Evolutionary conservation across 2,329 filamentous ascomycete species (phyloP).

Genomic region (Amphichorda felina): DNA sequence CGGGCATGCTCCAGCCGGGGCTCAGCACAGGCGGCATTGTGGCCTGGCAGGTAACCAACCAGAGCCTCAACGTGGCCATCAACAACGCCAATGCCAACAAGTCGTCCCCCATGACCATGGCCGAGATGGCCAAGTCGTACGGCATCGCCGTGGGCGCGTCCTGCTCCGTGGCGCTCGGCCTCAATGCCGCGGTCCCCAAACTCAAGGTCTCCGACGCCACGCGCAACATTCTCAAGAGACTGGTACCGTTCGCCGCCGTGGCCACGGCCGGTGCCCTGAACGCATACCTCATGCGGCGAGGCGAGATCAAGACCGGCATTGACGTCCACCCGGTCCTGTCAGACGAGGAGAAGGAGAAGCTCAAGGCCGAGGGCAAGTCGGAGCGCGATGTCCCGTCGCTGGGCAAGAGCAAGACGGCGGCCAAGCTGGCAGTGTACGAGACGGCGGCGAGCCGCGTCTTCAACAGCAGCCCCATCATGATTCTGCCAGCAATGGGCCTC

Average conservation of each 20-base stretch:
- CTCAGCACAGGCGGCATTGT: slow-evolving; percentile 73
- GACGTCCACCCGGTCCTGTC: slow-evolving; percentile 79
- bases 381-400: slow-evolving; percentile 58
- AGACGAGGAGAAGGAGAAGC: slow-evolving; percentile 51
- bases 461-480: slow-evolving; percentile 96
- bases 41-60: slow-evolving; percentile 91
- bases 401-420: slow-evolving; percentile 80
- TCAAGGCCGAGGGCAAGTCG: slow-evolving; percentile 43
- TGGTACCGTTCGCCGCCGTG: slow-evolving; percentile 93
- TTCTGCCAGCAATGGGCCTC: slow-evolving; percentile 76
- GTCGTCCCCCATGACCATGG: slow-evolving; percentile 73
- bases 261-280: slow-evolving; percentile 85
- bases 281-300: slow-evolving; percentile 93
- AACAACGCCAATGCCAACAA: slow-evolving; percentile 98
- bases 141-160: slow-evolving; percentile 83
- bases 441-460: slow-evolving; percentile 85
- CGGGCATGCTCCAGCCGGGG: slow-evolving; percentile 90
- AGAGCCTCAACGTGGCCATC: slow-evolving; percentile 96
- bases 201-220: slow-evolving; percentile 70
- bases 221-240: slow-evolving; percentile 64
- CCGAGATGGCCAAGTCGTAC: slow-evolving; percentile 80
- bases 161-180: slow-evolving; percentile 83
- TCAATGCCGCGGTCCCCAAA: slow-evolving; percentile 81
- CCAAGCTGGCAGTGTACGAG: slow-evolving; percentile 80
- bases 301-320: slow-evolving; percentile 88